phyloP scores from a whole-genome alignment of 768 basidiomycete species.

The Termitomyces sp. region DNA sequence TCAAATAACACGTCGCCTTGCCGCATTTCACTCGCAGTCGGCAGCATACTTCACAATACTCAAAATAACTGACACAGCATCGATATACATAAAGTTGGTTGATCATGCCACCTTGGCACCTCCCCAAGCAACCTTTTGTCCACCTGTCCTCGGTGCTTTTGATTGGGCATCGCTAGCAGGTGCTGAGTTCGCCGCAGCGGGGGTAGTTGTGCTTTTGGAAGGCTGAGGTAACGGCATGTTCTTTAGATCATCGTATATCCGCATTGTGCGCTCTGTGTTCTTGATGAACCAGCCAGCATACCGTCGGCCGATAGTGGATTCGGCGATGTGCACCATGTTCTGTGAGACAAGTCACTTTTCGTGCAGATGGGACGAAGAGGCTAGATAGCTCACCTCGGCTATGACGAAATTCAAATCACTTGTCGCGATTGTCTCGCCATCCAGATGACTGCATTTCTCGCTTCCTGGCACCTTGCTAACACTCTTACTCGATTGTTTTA shows the following conservation, averaged over 20 bases:
- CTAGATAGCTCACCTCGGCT: conserved; percentile 63
- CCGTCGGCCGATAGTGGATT: conserved; percentile 88
- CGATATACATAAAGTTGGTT: not conserved
- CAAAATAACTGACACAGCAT: not conserved
- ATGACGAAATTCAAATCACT: conserved; percentile 97
- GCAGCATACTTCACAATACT: not conserved
- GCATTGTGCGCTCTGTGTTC: conserved; percentile 88
- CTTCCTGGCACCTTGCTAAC: conserved; percentile 61
- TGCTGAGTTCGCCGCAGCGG: conserved; percentile 22
- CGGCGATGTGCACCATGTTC: conserved; percentile 97
- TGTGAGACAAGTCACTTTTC: conserved; percentile 25
- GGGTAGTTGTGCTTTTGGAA: conserved; percentile 21
- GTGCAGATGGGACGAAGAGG: not conserved
- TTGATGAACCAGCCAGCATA: conserved; percentile 98
- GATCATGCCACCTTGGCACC: conserved; percentile 35
- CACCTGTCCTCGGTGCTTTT: conserved; percentile 34
- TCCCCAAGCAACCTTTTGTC: conserved; percentile 63
- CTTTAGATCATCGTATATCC: conserved; percentile 78
- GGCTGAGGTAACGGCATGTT: conserved; percentile 42
- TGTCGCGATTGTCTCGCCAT: conserved; percentile 83
- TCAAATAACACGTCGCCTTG: not conserved
- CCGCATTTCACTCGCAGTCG: not conserved
- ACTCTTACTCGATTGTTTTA: conserved; percentile 86
- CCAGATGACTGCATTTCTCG: conserved; percentile 59
- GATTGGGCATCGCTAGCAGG: conserved; percentile 19